Evolutionary conservation across 1,284 basidiomycete species (phyloP).

Genomic region (Puccinia hordei): DNA sequence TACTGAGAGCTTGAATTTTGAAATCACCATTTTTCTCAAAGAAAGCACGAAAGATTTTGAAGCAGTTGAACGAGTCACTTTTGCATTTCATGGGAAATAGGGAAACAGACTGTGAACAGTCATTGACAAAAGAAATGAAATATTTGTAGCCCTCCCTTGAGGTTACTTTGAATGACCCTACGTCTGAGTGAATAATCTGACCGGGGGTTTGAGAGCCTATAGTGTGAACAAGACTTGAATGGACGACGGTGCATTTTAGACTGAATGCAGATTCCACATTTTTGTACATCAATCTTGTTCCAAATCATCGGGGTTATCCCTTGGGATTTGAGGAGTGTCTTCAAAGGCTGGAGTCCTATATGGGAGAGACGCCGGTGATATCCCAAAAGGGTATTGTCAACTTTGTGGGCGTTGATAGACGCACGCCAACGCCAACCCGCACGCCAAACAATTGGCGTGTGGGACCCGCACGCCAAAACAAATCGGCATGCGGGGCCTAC

Average conservation of each 20-base stretch:
- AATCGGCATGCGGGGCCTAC: no score
- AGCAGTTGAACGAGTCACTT: not conserved
- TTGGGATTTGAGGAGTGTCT: not conserved
- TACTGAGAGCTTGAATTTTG: not conserved
- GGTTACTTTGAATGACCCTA: not conserved
- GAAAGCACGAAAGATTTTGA: not conserved
- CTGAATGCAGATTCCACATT: not conserved
- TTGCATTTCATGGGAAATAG: not conserved
- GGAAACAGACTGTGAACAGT: not conserved
- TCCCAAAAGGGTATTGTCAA: no score
- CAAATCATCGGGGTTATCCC: not conserved
- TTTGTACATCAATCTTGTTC: not conserved
- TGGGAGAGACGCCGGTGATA: not conserved
- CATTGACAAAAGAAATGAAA: not conserved
- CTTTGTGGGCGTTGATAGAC: no score
- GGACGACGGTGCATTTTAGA: not conserved
- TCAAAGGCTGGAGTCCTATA: not conserved
- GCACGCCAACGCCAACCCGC: no score
- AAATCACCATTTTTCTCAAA: not conserved
- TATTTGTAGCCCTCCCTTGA: constrained; percentile 8
- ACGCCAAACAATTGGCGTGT: no score
- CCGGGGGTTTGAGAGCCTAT: not conserved
- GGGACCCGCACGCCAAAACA: no score
- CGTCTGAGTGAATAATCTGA: not conserved
- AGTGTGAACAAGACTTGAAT: not conserved